These are phyloP conservation scores for Amauroascus niger DNA, from an alignment of 2,329 filamentous ascomycete species.

Conservation along the genomic window DNA sequence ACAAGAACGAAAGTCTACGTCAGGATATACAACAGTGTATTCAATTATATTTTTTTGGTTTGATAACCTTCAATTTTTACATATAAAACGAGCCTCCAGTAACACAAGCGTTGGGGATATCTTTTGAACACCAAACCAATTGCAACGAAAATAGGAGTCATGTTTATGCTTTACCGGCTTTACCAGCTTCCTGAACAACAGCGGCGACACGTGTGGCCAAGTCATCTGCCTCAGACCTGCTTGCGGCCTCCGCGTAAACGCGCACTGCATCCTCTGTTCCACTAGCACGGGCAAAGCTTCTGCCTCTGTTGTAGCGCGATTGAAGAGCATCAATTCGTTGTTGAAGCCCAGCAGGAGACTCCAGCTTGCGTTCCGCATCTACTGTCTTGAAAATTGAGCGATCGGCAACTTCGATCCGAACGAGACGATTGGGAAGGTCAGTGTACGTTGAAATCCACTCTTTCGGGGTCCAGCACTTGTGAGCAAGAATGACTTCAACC, in stretches of 20 bases:
- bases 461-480: conserved; percentile 81
- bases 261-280: conserved; percentile 94
- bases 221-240: conserved; percentile 80
- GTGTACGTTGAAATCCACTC: conserved; percentile 91
- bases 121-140: not conserved
- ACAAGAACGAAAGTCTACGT: too few species aligned
- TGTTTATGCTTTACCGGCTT: conserved; percentile 5
- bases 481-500: conserved; percentile 88
- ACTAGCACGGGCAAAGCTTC: conserved; percentile 83
- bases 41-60: too few species aligned
- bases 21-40: too few species aligned
- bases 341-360: conserved; percentile 69
- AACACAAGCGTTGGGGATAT: conserved; percentile 1
- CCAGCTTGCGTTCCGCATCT: conserved; percentile 81
- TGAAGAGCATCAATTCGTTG: conserved; percentile 78
- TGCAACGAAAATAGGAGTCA: not conserved
- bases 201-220: conserved; percentile 72
- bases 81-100: not conserved
- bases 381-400: conserved; percentile 84
- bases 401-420: conserved; percentile 80
- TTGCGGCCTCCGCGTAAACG: conserved; percentile 91
- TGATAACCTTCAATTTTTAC: not conserved
- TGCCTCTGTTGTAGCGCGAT: conserved; percentile 79
- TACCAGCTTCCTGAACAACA: conserved; percentile 56
- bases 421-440: conserved; percentile 90